These are phyloP conservation scores for Peniophora sp. DNA, from an alignment of 1,284 basidiomycete species.

Conservation along the genomic window DNA sequence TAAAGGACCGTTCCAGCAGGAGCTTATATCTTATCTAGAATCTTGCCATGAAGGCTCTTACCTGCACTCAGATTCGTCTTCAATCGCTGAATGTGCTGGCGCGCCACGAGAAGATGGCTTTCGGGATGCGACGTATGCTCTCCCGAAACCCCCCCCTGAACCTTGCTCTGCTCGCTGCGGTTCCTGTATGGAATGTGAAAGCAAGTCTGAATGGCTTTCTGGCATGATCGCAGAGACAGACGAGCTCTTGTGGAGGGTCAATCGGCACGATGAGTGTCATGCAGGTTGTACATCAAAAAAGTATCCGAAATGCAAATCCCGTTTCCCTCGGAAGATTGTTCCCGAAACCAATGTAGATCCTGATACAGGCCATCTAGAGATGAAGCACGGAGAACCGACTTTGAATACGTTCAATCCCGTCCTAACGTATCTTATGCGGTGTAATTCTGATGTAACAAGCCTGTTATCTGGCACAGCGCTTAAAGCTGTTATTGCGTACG, in stretches of 20 bases:
- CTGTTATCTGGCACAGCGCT: conserved; percentile 27
- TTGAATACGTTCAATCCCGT: conserved; percentile 24
- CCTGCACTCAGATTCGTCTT: neutral
- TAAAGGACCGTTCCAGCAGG: conserved; percentile 10
- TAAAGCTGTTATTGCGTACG: conserved; percentile 27
- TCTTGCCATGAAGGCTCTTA: conserved; percentile 4
- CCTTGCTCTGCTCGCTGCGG: too few relatives aligned
- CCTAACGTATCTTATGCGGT: conserved; percentile 24
- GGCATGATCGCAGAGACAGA: conserved; percentile 7
- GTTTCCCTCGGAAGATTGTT: conserved; percentile 20
- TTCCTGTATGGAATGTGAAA: too few relatives aligned
- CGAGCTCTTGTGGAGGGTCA: conserved; percentile 8
- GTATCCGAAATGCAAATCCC: conserved; percentile 16
- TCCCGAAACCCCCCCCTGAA: neutral
- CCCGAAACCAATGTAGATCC: conserved; percentile 15
- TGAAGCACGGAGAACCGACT: conserved; percentile 25
- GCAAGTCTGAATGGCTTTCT: too few relatives aligned
- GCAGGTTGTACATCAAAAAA: conserved; percentile 4
- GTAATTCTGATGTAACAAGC: conserved; percentile 29
- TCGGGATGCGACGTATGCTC: neutral
- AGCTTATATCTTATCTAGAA: conserved; percentile 13
- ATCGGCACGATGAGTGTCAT: conserved; percentile 8
- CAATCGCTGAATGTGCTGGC: neutral
- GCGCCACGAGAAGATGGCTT: neutral
- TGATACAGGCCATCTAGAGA: conserved; percentile 18